Base-by-base conservation (phyloP, 164 flowering plant genomes). In the Tetracentron sinense region DNA sequence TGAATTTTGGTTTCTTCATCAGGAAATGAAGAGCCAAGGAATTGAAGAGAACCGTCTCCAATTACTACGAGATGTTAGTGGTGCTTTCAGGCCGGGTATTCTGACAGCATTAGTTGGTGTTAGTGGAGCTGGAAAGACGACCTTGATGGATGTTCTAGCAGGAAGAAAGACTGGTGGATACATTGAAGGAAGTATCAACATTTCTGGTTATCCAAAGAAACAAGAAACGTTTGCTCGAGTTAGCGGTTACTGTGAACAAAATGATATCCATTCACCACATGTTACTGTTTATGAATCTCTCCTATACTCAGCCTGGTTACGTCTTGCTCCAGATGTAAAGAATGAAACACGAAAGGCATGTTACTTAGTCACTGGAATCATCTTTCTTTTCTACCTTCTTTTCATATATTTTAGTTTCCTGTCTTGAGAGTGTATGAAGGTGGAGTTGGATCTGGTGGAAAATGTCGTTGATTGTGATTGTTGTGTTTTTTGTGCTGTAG, bases 121-220 rank as follows among this genome's bases (percentile, higher is more conserved):
- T 3, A 85, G 87, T 65, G 87, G 87, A 23, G 90, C 90, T 42
- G 90, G 90, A 38, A 83, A 85, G 74, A 85, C 90, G 29, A 85
- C 90, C 25, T 71, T 85, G 71, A 83, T 85, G 90, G 90, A 83
- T 75, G 90, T 85, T 42, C 62, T 85, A 22, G 85, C 87, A 22
- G 87, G 90, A 62, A 68, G 87, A 60, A 85, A 85, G 68, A 85
- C 89, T 0, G 81, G 86, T 56, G 89, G 89, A 19, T 78, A 79
- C 55, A 78, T 76, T 61, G 85, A 83, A 67, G 87, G 87, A 75
- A 73, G 53, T 47, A 80, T 85, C 53, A 76, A 54, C 64, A 77
- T 85, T 31, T 79, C 87, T 20, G 87, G 90, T 14, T 83, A 79
- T 66, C 82, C 82, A 4, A 85, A 85, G 75, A 78, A 76, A 55